Percentiles rank a stretch among this genome's conserved stretches.
phyloP scores from a whole-genome alignment of 371 early-diverging fungal species.

The Thermomucor indicae-seudaticae region DNA sequence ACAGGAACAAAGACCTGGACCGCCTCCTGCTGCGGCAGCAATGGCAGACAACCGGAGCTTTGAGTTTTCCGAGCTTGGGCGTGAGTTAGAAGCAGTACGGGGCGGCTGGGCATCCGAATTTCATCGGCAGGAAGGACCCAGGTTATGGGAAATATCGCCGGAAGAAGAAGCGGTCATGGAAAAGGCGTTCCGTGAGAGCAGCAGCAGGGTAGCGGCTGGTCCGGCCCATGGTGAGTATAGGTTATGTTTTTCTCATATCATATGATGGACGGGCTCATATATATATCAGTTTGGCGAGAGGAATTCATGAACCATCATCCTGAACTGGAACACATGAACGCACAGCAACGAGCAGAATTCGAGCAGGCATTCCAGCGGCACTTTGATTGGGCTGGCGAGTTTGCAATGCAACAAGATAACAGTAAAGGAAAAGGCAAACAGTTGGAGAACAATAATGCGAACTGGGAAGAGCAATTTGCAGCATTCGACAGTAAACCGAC shows the following conservation, averaged over 20 bases:
- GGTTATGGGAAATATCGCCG: constrained; percentile 52
- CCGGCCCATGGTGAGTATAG: constrained; percentile 23
- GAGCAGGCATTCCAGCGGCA: constrained; percentile 62
- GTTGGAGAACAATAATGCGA: constrained; percentile 33
- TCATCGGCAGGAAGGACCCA: constrained; percentile 38
- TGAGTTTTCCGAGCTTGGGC: constrained; percentile 49
- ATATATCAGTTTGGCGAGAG: constrained; percentile 47
- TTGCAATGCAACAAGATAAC: constrained; percentile 47
- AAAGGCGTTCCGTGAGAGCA: constrained; percentile 51
- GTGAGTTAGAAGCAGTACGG: constrained; percentile 51
- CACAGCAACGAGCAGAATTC: constrained; percentile 52
- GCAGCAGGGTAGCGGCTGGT: constrained; percentile 31
- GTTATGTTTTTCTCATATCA: constrained; percentile 16
- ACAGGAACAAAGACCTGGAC: constrained; percentile 25
- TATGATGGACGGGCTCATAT: not conserved
- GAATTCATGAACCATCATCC: constrained; percentile 61
- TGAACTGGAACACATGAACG: constrained; percentile 36
- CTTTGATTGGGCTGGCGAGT: constrained; percentile 64
- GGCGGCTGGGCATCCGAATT: constrained; percentile 58
- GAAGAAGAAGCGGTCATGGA: constrained; percentile 61
- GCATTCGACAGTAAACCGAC: constrained; percentile 39
- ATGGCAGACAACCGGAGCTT: constrained; percentile 27
- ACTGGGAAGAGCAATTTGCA: constrained; percentile 74
- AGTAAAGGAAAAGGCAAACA: constrained; percentile 43
- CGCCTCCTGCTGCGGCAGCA: not conserved